A percentile compares a stretch with the other conserved stretches of the same genome.
Evolutionary conservation across 139 green algal species (phyloP).

Genomic region (Helicosporidium sp.): DNA sequence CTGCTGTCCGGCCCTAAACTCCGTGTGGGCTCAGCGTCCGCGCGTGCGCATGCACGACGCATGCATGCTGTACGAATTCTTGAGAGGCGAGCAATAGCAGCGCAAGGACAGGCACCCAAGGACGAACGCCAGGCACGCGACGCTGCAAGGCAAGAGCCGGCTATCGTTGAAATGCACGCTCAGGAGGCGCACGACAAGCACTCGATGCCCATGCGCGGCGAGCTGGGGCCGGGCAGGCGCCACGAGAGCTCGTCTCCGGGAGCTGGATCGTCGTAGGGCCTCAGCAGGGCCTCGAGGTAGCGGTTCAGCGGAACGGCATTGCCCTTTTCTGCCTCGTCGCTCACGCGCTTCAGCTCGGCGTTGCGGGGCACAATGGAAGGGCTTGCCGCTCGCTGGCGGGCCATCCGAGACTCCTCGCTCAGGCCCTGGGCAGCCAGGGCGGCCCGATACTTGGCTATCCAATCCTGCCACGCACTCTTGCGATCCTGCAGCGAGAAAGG

Average conservation of each 20-base stretch:
- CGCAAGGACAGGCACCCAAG: too few relatives aligned
- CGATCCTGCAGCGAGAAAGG: constrained; percentile 7
- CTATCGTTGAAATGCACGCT: too few relatives aligned
- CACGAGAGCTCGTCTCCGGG: constrained; percentile 30
- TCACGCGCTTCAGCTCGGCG: constrained; percentile 60
- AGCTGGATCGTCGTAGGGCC: constrained; percentile 47
- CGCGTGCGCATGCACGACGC: too few relatives aligned
- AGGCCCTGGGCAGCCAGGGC: constrained; percentile 28
- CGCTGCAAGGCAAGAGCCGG: too few relatives aligned
- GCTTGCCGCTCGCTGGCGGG: constrained; percentile 33
- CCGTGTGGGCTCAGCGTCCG: too few relatives aligned
- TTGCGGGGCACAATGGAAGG: constrained; percentile 64
- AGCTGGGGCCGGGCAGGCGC: constrained; percentile 26
- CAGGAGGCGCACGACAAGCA: constrained; percentile 57
- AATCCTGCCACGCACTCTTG: constrained; percentile 28
- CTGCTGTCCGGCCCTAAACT: too few relatives aligned
- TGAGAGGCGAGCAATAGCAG: too few relatives aligned
- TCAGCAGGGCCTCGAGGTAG: constrained; percentile 16
- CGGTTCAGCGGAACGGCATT: constrained; percentile 25
- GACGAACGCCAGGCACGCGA: too few relatives aligned
- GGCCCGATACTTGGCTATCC: constrained; percentile 33
- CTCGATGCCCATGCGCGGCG: constrained; percentile 48
- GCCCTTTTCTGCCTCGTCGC: constrained; percentile 37
- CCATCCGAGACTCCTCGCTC: constrained; percentile 17
- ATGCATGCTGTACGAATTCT: too few relatives aligned